Base-by-base conservation (phyloP, 2,329 filamentous ascomycete genomes). In the Cercospora zeina region DNA sequence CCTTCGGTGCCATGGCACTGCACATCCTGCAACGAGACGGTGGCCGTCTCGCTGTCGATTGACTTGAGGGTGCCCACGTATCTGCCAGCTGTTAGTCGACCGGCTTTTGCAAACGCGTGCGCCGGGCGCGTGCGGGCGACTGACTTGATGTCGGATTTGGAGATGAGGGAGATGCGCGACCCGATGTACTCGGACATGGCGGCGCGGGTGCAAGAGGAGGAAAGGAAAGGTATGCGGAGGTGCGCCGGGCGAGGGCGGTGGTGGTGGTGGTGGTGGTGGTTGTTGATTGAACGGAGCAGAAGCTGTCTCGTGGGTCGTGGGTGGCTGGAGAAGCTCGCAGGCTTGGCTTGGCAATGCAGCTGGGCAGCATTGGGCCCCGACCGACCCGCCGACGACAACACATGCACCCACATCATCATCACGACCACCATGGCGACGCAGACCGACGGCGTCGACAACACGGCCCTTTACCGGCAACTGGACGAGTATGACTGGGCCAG, bases 1-100 rank as follows among this genome's bases (percentile, higher is more conserved):
- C 92, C 93, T 80, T 99, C 95, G 31, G 95, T 97, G 70, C 95
- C 95, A 74, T 89, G 96, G 3, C 93, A 97, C 67, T 88, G 86
- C 76, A 99, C 95, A 85, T 96, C 93, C 76, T 99, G 93, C 68
- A 99, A 87, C 45, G 95, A 96, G 73, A 99, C 96, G 68, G 95
- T 97, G 51, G 93, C 96, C 71, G 91, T 90, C 77, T 96, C 93
- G 65, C 93, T 96, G 79, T 97, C 97, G 85, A 99, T 99, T 77
- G 97, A 91, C 80, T 97, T 92, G 57, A 99, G 87, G 59, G 90
- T 93, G 70, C 95, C 95, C 74, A 96, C 91, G 81, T 97, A 97
- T 79, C 93, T 97, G 56, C 39, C 37, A 51, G 45, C 34, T 53
- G 51, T 54, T 36, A 58, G 58, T 50, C 49, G 30, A 39, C 34